phyloP scores from a whole-genome alignment of 192 early-diverging fungal genomes.

The Dispira parvispora region DNA sequence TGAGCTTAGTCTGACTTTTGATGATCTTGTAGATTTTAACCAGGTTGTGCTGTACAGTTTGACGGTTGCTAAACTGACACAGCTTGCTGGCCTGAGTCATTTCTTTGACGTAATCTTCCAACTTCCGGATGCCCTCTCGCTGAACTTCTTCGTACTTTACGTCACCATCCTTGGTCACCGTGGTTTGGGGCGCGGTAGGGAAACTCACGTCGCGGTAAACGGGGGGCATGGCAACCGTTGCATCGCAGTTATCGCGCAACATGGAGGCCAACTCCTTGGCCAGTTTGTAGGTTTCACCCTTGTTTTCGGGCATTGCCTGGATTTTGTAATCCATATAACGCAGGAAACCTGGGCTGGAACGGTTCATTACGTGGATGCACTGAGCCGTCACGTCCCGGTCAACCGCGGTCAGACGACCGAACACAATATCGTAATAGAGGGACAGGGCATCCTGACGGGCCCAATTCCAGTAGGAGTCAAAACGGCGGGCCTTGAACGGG shows the following conservation, averaged over 20 bases:
- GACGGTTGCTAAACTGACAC: constrained; percentile 56
- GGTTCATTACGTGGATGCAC: constrained; percentile 85
- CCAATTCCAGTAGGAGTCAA: constrained; percentile 98
- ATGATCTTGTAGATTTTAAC: constrained; percentile 63
- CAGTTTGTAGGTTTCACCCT: constrained; percentile 68
- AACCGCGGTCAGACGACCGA: constrained; percentile 67
- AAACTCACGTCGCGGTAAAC: constrained; percentile 84
- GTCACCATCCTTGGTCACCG: constrained; percentile 61
- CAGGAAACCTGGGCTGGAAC: constrained; percentile 59
- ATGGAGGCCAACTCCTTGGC: constrained; percentile 64
- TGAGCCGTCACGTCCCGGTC: constrained; percentile 87
- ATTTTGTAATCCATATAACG: constrained; percentile 80
- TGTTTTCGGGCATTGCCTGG: constrained; percentile 51
- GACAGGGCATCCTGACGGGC: constrained; percentile 70
- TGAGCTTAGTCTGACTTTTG: constrained; percentile 59
- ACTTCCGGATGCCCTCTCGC: constrained; percentile 67
- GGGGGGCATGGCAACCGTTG: constrained; percentile 56
- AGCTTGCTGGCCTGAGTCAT: constrained; percentile 59
- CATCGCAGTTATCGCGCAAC: constrained; percentile 80
- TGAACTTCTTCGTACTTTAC: constrained; percentile 74
- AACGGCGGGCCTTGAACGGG: constrained; percentile 68
- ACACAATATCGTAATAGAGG: constrained; percentile 86
- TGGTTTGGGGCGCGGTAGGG: constrained; percentile 69
- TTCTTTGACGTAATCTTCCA: constrained; percentile 82
- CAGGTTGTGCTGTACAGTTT: constrained; percentile 61